phyloP scores from a whole-genome alignment of 1,284 basidiomycete species.

The Moesziomyces antarcticus region DNA sequence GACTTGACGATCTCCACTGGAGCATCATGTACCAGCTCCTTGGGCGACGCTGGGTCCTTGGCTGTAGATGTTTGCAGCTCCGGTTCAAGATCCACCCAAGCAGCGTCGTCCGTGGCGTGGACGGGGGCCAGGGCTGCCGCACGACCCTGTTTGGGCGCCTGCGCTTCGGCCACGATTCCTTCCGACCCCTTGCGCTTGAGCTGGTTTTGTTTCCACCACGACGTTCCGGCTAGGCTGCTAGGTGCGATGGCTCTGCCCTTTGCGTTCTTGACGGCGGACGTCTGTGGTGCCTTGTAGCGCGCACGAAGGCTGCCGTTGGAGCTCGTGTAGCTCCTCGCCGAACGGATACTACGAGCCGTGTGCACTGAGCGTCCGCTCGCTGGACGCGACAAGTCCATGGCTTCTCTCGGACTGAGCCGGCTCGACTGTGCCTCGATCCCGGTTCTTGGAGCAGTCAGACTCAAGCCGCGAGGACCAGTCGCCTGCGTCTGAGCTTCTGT shows the following conservation, averaged over 20 bases:
- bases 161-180: conserved; percentile 9
- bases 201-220: conserved; percentile 22
- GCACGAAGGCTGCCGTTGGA: conserved; percentile 11
- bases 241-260: background rate
- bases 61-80: background rate
- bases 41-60: background rate
- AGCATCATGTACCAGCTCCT: background rate
- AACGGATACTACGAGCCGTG: conserved; percentile 5
- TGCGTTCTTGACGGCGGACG: background rate
- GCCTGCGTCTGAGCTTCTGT: background rate
- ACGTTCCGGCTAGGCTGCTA: background rate
- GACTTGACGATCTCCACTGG: background rate
- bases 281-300: conserved; percentile 5
- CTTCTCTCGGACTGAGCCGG: background rate
- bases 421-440: background rate
- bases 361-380: conserved; percentile 1
- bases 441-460: background rate
- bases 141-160: conserved; percentile 13
- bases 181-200: conserved; percentile 21
- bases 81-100: conserved; percentile 10
- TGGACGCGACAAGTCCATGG: conserved; percentile 1
- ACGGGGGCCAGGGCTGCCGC: background rate
- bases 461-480: background rate
- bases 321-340: conserved; percentile 5
- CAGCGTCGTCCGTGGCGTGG: background rate